Conservation (phyloP, 768 basidiomycete genomes). For the Lentinus brumalis region DNA sequence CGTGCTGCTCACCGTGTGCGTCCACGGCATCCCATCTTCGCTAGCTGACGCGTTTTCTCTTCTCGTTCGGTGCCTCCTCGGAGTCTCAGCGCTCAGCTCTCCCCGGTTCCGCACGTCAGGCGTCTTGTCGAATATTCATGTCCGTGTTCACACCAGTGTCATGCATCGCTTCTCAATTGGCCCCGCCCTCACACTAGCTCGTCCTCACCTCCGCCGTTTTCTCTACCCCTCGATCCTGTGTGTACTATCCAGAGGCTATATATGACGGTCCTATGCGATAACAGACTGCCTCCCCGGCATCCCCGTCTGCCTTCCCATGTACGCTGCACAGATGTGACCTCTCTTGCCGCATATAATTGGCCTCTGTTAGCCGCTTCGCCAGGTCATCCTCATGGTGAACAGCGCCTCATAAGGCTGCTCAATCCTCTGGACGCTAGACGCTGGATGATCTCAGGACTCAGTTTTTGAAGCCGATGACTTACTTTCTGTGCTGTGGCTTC, state of each 20-base stretch:
- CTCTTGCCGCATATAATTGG: not conserved
- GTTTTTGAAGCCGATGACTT: too few species aligned
- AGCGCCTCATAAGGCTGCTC: too few species aligned
- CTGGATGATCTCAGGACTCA: too few species aligned
- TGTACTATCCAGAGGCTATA: slow-evolving; percentile 14
- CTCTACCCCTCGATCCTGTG: not conserved
- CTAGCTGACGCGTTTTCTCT: not conserved
- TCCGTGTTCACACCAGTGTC: slow-evolving; percentile 9
- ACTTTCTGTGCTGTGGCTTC: too few species aligned
- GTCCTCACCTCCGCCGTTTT: not conserved
- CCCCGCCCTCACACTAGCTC: slow-evolving; percentile 10
- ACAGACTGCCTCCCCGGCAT: not conserved
- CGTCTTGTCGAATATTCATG: slow-evolving; percentile 3
- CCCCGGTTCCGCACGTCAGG: slow-evolving; percentile 5
- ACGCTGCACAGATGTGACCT: not conserved
- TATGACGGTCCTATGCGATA: not conserved
- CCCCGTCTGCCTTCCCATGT: slow-evolving; percentile 6
- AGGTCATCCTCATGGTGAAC: not conserved
- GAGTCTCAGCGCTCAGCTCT: not conserved
- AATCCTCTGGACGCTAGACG: too few species aligned
- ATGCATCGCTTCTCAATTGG: not conserved
- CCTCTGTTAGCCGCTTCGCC: not conserved
- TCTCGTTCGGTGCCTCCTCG: slow-evolving; percentile 5
- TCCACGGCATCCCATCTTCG: slow-evolving; percentile 3
- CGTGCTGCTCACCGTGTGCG: slow-evolving; percentile 1